These are phyloP conservation scores for Stylonectria norvegica DNA, from an alignment of 2,329 filamentous ascomycete genomes.

Conservation along the genomic window DNA sequence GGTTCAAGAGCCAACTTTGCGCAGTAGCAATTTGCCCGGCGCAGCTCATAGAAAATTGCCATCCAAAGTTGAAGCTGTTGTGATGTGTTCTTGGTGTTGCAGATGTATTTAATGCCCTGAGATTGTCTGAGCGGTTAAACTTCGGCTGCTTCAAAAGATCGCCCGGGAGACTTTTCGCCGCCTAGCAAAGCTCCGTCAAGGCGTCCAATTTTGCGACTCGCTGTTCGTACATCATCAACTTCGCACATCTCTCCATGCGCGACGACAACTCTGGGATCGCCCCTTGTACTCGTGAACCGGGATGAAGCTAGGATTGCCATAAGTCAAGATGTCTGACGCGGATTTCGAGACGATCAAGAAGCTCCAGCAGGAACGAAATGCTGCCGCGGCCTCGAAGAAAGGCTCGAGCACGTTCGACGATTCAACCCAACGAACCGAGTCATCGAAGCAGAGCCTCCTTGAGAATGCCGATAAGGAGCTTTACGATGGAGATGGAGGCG, in stretches of 20 bases:
- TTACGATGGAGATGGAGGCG: conserved; percentile 72
- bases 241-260: conserved; percentile 36
- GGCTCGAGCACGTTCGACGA: conserved; percentile 76
- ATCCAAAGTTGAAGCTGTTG: conserved; percentile 3
- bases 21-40: too few relatives aligned
- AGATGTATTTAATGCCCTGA: too few relatives aligned
- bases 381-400: conserved; percentile 72
- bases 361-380: conserved; percentile 91
- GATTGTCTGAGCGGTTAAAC: conserved; percentile 30
- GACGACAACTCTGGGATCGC: conserved; percentile 32
- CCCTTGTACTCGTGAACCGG: conserved; percentile 40
- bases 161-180: conserved; percentile 31
- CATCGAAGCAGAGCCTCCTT: conserved; percentile 86
- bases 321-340: conserved; percentile 64
- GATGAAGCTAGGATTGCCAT: conserved; percentile 37
- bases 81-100: too few relatives aligned
- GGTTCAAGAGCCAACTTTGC: too few relatives aligned
- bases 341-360: conserved; percentile 85
- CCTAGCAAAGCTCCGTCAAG: conserved; percentile 28
- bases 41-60: conserved; percentile 12
- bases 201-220: conserved; percentile 30
- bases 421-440: conserved; percentile 77
- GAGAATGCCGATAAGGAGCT: conserved; percentile 85
- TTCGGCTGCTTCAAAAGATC: conserved; percentile 20
- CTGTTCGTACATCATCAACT: conserved; percentile 25